Percentiles rank a stretch among this genome's conserved stretches.
Conservation (phyloP, 139 green algal genomes). For the Penium margaritaceum region DNA sequence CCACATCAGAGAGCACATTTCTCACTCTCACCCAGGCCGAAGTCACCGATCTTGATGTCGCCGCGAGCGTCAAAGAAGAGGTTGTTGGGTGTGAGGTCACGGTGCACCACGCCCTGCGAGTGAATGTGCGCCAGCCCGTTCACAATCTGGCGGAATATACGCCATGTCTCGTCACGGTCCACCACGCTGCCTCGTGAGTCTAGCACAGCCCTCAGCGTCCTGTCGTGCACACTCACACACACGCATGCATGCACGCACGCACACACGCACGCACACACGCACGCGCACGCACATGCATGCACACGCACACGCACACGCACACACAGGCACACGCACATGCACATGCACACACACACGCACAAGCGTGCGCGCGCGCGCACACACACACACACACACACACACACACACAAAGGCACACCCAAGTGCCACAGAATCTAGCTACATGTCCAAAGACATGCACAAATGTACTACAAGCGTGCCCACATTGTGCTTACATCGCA, state of each 20-base stretch:
- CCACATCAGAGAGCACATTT: too few relatives aligned
- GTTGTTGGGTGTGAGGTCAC: constrained; percentile 88
- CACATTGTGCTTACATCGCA: too few relatives aligned
- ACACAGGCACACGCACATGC: background rate
- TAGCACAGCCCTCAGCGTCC: constrained; percentile 25
- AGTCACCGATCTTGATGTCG: constrained; percentile 90
- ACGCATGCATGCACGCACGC: background rate
- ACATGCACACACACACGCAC: background rate
- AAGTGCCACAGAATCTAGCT: too few relatives aligned
- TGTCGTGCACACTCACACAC: background rate
- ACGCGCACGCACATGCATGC: background rate
- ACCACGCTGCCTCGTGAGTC: constrained; percentile 26
- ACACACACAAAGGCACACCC: too few relatives aligned
- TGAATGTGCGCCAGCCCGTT: constrained; percentile 70
- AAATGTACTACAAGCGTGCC: too few relatives aligned
- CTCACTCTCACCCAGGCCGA: constrained; percentile 74
- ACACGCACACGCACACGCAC: background rate
- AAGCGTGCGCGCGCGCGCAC: too few relatives aligned
- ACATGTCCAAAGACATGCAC: too few relatives aligned
- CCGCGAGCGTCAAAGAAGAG: constrained; percentile 91
- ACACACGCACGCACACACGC: background rate
- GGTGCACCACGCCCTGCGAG: constrained; percentile 54
- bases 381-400: too few relatives aligned
- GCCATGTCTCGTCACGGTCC: constrained; percentile 64
- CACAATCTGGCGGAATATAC: constrained; percentile 71